Conservation (phyloP, 2,329 filamentous ascomycete species). For the Stylonectria norvegica region DNA sequence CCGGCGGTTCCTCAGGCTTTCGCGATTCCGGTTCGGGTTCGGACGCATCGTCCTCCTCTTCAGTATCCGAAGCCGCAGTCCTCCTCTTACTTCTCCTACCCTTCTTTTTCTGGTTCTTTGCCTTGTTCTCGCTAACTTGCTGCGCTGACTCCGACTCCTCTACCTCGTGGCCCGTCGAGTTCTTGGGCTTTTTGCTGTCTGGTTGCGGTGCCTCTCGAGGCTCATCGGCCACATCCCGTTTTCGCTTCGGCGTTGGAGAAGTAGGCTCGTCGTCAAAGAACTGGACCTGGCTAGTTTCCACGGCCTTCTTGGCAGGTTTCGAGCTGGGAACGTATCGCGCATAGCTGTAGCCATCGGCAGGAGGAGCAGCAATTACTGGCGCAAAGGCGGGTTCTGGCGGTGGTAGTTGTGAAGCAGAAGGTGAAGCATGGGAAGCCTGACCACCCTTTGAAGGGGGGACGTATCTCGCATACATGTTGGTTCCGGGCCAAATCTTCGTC, state of each 20-base stretch:
- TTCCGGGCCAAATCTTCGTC: constrained; percentile 17
- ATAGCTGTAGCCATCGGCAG: constrained; percentile 30
- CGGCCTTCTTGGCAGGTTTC: constrained; percentile 17
- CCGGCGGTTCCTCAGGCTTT: constrained; percentile 14
- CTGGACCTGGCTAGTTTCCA: constrained; percentile 16
- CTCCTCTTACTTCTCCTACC: constrained; percentile 23
- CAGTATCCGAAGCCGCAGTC: constrained; percentile 10
- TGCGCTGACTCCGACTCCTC: constrained; percentile 7
- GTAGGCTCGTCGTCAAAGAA: constrained; percentile 30
- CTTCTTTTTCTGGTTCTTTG: constrained; percentile 19
- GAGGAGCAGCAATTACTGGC: constrained; percentile 4
- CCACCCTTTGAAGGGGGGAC: constrained; percentile 33
- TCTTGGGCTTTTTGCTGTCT: constrained; percentile 36
- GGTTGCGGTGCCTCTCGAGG: constrained; percentile 25
- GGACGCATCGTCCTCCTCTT: constrained; percentile 32
- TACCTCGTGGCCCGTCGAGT: constrained; percentile 12
- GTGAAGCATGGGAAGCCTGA: neutral
- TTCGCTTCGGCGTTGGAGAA: constrained; percentile 32
- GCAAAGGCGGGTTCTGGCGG: neutral
- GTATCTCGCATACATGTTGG: constrained; percentile 43
- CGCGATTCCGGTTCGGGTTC: constrained; percentile 17
- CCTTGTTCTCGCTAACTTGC: constrained; percentile 6
- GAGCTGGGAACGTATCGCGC: constrained; percentile 41
- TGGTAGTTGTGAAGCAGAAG: neutral
- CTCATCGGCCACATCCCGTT: constrained; percentile 33